These are phyloP conservation scores for Rheum nobile DNA, from an alignment of 148 eudicot species.

Conservation along the genomic window DNA sequence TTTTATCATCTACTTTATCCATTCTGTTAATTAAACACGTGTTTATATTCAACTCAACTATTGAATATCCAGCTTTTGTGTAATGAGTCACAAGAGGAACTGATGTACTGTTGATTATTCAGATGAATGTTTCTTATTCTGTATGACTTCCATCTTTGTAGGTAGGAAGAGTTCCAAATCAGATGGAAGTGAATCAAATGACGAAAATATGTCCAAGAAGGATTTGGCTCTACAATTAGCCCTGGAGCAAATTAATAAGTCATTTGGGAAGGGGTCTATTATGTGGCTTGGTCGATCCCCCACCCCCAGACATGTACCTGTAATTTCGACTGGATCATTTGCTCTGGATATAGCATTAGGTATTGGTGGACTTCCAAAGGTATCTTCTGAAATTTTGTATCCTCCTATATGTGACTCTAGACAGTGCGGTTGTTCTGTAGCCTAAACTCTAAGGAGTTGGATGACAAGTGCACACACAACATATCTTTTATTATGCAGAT, in stretches of 20 bases:
- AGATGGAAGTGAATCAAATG: constrained; percentile 69
- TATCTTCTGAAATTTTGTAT: constrained; percentile 18
- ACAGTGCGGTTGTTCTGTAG: background rate
- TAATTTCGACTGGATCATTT: constrained; percentile 89
- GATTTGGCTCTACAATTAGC: constrained; percentile 80
- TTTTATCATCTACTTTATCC: background rate
- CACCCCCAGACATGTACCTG: constrained; percentile 57
- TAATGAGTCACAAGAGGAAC: background rate
- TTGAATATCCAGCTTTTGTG: background rate
- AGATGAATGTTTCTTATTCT: background rate
- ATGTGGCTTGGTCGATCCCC: constrained; percentile 90
- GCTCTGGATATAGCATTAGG: constrained; percentile 82
- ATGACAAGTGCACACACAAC: background rate
- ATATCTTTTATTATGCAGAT: background rate
- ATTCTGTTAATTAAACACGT: background rate
- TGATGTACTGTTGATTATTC: background rate
- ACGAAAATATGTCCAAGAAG: constrained; percentile 65
- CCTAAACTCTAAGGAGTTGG: background rate
- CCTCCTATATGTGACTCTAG: background rate
- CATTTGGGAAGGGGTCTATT: constrained; percentile 92
- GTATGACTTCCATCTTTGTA: constrained; percentile 15
- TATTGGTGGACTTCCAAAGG: constrained; percentile 95
- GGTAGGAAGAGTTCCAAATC: constrained; percentile 69
- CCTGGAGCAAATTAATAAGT: constrained; percentile 66
- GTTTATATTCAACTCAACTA: background rate